Evolutionary conservation across 768 basidiomycete genomes (phyloP).

Genomic region (Rickenella mellea): DNA sequence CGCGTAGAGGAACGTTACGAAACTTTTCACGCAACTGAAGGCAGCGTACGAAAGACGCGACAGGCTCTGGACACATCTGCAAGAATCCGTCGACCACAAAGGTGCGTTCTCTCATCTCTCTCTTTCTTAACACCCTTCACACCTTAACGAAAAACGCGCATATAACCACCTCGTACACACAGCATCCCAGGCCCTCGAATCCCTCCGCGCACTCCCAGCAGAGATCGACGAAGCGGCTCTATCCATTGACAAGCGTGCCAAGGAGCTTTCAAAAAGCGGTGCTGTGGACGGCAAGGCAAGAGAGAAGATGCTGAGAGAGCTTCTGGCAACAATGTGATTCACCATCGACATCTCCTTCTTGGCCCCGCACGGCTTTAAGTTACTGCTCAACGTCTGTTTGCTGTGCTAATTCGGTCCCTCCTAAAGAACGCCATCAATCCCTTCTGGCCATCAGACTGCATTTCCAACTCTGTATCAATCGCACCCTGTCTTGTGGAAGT

Average conservation of each 20-base stretch:
- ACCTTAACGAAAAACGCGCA: background rate
- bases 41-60: constrained; percentile 40
- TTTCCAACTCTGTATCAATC: no score
- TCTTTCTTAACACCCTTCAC: constrained; percentile 1
- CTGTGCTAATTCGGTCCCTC: no score
- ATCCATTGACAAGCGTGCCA: constrained; percentile 44
- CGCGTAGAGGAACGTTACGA: constrained; percentile 31
- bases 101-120: constrained; percentile 27
- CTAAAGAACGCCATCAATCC: no score
- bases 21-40: constrained; percentile 35
- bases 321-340: constrained; percentile 5
- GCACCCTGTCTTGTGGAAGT: no score
- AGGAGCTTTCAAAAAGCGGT: constrained; percentile 23
- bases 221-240: constrained; percentile 44
- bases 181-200: constrained; percentile 36
- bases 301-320: constrained; percentile 17
- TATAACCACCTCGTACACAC: constrained; percentile 1
- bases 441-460: no score
- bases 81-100: constrained; percentile 32
- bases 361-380: no score
- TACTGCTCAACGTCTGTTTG: no score
- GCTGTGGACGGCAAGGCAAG: constrained; percentile 17
- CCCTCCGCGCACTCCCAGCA: constrained; percentile 35
- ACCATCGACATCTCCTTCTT: no score
- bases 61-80: constrained; percentile 39